Evolutionary conservation across 768 basidiomycete genomes (phyloP), one percentile per base, ranked within the genome.

Genomic region (Krasilnikovozyma curviuscula): DNA sequence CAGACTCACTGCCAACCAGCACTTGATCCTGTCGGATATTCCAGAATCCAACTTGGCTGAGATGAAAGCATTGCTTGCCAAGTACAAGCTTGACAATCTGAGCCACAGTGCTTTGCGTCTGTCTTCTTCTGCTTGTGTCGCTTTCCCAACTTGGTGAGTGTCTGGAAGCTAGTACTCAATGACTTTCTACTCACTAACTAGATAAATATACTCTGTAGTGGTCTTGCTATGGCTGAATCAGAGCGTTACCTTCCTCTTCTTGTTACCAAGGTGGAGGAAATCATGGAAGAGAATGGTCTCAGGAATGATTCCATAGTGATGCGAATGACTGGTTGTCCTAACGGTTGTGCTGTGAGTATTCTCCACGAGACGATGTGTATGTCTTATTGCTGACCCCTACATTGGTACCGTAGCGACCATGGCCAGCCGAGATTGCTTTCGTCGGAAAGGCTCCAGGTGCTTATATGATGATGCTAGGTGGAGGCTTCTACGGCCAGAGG

Each of bases 131-230:
- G 91, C 93, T 13, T 98, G 93, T 67, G 93, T 98, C 48, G 79
- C 91, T 2, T 88, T 97, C 72, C 93, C 93, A 0, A 95, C 89
- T 10, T 95, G 86, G 64, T 83, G n/a, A n/a, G n/a, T n/a, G n/a
- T n/a, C n/a, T n/a, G n/a, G n/a, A n/a, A n/a, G 78, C 63, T 53
- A 55, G 70, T 60, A 21, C 37, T 28, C 32, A 10, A 12, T n/a
- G 7, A 5, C 3, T 38, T 23, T 44, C 29, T n/a, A 6, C 2
- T 46, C 32, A 19, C 23, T 4, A n/a, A 16, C 9, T 24, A 23
- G 3, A 49, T 29, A 27, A 24, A 30, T 21, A 49, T 29, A 18
- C 21, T 23, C 39, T 54, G 48, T 30, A 14, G 56, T 68, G 76
- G 77, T 57, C 71, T 81, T 24, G 79, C 80, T 8, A 80, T 81